Evolutionary conservation across 2,329 filamentous ascomycete species (phyloP), one percentile per base, ranked within the genome.

Genomic region (Pseudofabraea citricarpa): DNA sequence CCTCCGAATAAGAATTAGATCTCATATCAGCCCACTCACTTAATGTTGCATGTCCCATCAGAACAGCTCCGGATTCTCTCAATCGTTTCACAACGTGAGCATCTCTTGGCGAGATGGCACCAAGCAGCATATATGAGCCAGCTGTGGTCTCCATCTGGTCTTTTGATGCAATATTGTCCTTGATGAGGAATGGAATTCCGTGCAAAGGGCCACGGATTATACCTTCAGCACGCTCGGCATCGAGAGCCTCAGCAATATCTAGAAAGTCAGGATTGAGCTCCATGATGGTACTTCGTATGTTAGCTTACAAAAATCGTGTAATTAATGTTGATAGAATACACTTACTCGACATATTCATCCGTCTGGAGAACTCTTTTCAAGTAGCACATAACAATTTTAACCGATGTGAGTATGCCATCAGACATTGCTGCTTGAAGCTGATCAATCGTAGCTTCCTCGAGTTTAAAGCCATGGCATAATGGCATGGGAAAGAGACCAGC

Each of bases 1-100:
- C 84, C 59, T 85, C 81, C 0, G 79, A 83, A 58, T 85, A 84
- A 54, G 79, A 74, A 53, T 72, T 83, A 50, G 71, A 76, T 26
- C 84, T 72, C 80, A 87, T 85, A 46, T 81, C 77, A 0, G 85
- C 85, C 84, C 85, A 90, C 59, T 90, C 85, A 49, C 75, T 82
- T 42, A 90, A 63, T 1, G 76, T 79, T 1, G 84, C 77, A 60
- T 90, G 85, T 29, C 85, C 85, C 40, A 90, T 66, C 5, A 90
- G 66, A 0, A 89, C 64, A 2, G 82, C 85, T 16, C 63, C 60
- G 1, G 81, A 80, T 31, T 76, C 65, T 4, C 84, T 75, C 26
- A 89, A 70, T 47, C 69, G 70, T 16, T 69, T 56, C 2, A 88
- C 77, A 0, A 87, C 79, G 51, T 72, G 65, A 1, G 85, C 79